These are phyloP conservation scores for Chiua sp. DNA, from an alignment of 1,284 basidiomycete genomes.

Conservation along the genomic window DNA sequence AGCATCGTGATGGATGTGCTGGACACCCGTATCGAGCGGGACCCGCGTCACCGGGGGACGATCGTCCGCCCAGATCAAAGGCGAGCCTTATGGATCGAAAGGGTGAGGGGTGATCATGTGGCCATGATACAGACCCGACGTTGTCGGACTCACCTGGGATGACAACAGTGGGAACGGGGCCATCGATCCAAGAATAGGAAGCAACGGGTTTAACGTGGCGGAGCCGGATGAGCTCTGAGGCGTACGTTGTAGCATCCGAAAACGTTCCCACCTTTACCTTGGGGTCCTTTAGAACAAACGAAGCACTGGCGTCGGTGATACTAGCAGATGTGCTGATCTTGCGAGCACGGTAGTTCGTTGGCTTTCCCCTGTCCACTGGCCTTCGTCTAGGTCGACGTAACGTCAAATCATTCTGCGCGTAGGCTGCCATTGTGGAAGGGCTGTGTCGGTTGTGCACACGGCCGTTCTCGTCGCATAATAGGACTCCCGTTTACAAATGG, in stretches of 20 bases:
- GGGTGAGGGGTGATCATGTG: not conserved
- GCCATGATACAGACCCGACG: not conserved
- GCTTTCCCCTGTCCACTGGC: slow-evolving; percentile 19
- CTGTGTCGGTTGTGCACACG: not conserved
- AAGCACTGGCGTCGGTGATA: not conserved
- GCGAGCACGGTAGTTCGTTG: not conserved
- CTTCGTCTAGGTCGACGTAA: slow-evolving; percentile 8
- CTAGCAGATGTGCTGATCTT: not conserved
- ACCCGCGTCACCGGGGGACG: slow-evolving; percentile 29
- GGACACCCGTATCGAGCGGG: slow-evolving; percentile 33
- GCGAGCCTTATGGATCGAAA: slow-evolving; percentile 30
- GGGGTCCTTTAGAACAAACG: slow-evolving; percentile 34
- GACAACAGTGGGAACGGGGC: slow-evolving; percentile 33
- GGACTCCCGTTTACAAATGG: no score
- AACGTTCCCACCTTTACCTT: slow-evolving; percentile 19
- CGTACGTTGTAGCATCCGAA: slow-evolving; percentile 7
- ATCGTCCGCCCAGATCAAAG: slow-evolving; percentile 36
- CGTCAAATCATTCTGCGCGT: slow-evolving; percentile 5
- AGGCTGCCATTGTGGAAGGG: slow-evolving; percentile 25
- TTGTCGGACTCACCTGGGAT: slow-evolving; percentile 34
- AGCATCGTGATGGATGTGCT: slow-evolving; percentile 38
- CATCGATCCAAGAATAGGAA: slow-evolving; percentile 42
- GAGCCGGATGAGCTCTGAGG: slow-evolving; percentile 28
- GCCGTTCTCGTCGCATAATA: no score
- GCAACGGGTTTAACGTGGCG: slow-evolving; percentile 32